These are phyloP conservation scores for Saccharata proteae DNA, from an alignment of 2,329 filamentous ascomycete genomes.

Conservation along the genomic window DNA sequence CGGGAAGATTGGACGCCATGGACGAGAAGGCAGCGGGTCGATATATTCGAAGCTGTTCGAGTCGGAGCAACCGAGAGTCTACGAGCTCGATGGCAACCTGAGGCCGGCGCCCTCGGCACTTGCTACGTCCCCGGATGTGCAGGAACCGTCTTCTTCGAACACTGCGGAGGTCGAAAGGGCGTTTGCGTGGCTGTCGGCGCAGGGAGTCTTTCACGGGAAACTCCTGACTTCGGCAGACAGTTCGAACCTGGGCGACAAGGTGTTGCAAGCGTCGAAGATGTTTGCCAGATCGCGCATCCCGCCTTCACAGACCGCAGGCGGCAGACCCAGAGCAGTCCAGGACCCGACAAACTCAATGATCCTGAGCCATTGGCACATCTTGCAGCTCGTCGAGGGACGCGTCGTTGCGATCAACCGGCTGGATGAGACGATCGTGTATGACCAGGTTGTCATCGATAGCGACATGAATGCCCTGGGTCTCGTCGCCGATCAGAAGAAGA, in stretches of 20 bases:
- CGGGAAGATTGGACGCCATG: constrained; percentile 61
- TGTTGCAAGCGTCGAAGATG: constrained; percentile 70
- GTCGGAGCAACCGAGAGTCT: constrained; percentile 62
- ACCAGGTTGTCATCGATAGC: constrained; percentile 71
- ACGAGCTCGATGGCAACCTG: constrained; percentile 56
- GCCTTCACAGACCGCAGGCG: constrained; percentile 51
- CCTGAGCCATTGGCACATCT: constrained; percentile 85
- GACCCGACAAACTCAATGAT: constrained; percentile 70
- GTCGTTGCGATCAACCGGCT: constrained; percentile 79
- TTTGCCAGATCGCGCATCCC: constrained; percentile 63
- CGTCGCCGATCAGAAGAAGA: constrained; percentile 82
- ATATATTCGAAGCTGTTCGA: constrained; percentile 86
- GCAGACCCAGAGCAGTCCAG: constrained; percentile 51
- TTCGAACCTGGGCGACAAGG: constrained; percentile 55
- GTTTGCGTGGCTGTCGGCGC: constrained; percentile 82
- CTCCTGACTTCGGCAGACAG: constrained; percentile 51
- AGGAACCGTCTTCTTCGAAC: constrained; percentile 39
- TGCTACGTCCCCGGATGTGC: constrained; percentile 61
- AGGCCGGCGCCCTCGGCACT: constrained; percentile 52
- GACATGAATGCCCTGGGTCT: constrained; percentile 74
- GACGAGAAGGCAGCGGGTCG: constrained; percentile 66
- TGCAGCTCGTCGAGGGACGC: constrained; percentile 70
- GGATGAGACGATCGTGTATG: constrained; percentile 74
- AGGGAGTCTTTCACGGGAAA: constrained; percentile 80
- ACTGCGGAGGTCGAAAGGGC: constrained; percentile 53